Evolutionary conservation across 768 basidiomycete species (phyloP), one percentile per base, ranked within the genome.

Genomic region (Filobasidium floriforme): DNA sequence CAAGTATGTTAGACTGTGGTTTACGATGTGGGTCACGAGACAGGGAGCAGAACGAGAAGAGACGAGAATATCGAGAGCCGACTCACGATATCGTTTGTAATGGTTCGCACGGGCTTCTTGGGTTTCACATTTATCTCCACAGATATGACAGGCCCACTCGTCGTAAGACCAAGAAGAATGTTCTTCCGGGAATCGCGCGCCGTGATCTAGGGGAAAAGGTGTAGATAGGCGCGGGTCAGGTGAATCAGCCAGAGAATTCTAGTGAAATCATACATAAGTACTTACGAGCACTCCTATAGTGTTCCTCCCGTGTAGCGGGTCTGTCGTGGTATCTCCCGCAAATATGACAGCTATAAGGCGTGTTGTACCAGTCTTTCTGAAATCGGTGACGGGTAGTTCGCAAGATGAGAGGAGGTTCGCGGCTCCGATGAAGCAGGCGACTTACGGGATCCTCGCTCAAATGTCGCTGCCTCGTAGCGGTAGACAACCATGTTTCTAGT

Each of bases 31-130:
- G n/a, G n/a, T n/a, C n/a, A n/a, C n/a, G n/a, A n/a, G n/a, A n/a
- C n/a, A n/a, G n/a, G n/a, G 26, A 57, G 29, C 18, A 22, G 54
- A 57, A 57, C 15, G 18, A n/a, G n/a, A n/a, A n/a, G n/a, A n/a
- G n/a, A n/a, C n/a, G n/a, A n/a, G n/a, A n/a, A n/a, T n/a, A n/a
- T n/a, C n/a, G n/a, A n/a, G n/a, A n/a, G n/a, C n/a, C n/a, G n/a
- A n/a, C 54, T 57, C 26, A 57, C 54, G 54, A n/a, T 26, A 57
- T 5, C 54, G 54, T 7, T 24, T 32, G 29, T 57, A 57, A 57
- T 57, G 54, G 6, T 15, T 4, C 5, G 15, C 29, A 15, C 54
- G 54, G 7, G 22, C 22, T 7, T 57, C 29, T 24, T 57, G 12
- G 15, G 6, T 28, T 6, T 57, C 54, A n/a, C 6, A 7, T 2